Conservation (phyloP, 805 yeast genomes). For the Wickerhamomyces pijperi region DNA sequence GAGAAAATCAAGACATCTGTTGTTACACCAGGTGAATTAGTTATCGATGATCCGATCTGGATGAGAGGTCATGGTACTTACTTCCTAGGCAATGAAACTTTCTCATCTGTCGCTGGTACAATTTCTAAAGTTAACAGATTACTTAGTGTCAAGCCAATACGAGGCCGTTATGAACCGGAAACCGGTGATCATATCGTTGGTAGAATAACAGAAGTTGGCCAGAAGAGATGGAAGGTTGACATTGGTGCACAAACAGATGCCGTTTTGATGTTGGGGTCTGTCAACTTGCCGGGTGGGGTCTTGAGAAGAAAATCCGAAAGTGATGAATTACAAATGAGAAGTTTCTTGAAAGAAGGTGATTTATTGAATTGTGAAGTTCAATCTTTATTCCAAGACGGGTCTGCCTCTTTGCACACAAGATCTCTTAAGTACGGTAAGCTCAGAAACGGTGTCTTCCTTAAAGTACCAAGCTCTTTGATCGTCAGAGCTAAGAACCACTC, state of each 20-base stretch:
- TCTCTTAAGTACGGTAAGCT: conserved; percentile 92
- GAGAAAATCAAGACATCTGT: conserved; percentile 26
- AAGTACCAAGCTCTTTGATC: conserved; percentile 74
- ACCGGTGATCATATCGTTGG: conserved; percentile 97
- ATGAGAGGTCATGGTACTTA: conserved; percentile 99
- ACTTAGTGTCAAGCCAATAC: conserved; percentile 73
- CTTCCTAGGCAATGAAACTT: conserved; percentile 61
- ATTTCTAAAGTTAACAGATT: conserved; percentile 79
- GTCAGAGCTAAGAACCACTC: conserved; percentile 82
- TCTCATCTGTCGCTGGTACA: conserved; percentile 87
- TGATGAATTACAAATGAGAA: conserved; percentile 94
- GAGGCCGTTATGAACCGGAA: conserved; percentile 85
- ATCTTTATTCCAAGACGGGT: conserved; percentile 76
- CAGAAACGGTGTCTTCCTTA: conserved; percentile 76
- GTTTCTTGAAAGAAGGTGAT: conserved; percentile 90
- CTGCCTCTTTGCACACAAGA: conserved; percentile 90
- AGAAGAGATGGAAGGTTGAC: conserved; percentile 92
- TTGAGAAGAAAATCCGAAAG: conserved; percentile 86
- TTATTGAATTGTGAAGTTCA: conserved; percentile 93
- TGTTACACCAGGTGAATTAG: conserved; percentile 92
- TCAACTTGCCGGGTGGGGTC: conserved; percentile 95
- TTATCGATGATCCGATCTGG: conserved; percentile 95
- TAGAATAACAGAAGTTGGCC: conserved; percentile 86
- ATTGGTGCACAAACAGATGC: conserved; percentile 95
- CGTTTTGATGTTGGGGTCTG: conserved; percentile 84